Base-by-base conservation (phyloP, 2,329 filamentous ascomycete species). In the Chrysoporthe austroafricana region DNA sequence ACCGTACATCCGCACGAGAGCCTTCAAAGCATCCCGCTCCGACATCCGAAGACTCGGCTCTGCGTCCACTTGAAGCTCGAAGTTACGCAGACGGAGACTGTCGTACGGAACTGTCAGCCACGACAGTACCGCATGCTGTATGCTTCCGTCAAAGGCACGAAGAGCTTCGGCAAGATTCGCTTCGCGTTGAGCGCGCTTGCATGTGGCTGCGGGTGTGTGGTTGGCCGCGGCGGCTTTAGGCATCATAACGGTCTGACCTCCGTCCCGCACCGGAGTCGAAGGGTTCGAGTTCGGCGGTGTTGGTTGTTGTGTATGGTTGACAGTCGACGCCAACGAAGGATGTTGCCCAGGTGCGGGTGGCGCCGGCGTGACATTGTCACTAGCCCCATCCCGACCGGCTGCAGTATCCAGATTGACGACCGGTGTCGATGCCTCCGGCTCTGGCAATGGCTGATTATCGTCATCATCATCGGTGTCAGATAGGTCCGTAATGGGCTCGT, bases 401-500 rank as follows among this genome's bases (percentile, higher is more conserved):
- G 46, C 50, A 13, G n/a, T 54, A 5, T 26, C 60, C 43, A 57
- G 39, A 13, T 66, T 60, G n/a, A 50, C 39, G 13, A 39, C 26
- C 18, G 39, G 39, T 34, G 14, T n/a, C 32, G 60, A 50, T 3
- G 3, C 39, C 34, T 63, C 66, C 4, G 62, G 64, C 26, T 46
- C 42, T 16, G 62, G 32, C 21, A 62, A 18, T 18, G 36, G 21
- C 32, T 57, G 56, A 42, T 67, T 39, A 9, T 69, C 60, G 13
- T 66, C 54, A 74, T 54, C 73, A 73, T 21, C 76, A 2, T 80
- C 76, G 6, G 84, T 86, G 39, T 84, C 82, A 2, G 85, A 83
- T 82, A 84, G 83, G 73, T 91, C 89, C 44, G 86, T 88, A 63
- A 95, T 88, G 39, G 90, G 84, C 52, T 92, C 88, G 71, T 93